phyloP scores from a whole-genome alignment of 176 grass and related monocot genomes.

The Triticum monococcum region DNA sequence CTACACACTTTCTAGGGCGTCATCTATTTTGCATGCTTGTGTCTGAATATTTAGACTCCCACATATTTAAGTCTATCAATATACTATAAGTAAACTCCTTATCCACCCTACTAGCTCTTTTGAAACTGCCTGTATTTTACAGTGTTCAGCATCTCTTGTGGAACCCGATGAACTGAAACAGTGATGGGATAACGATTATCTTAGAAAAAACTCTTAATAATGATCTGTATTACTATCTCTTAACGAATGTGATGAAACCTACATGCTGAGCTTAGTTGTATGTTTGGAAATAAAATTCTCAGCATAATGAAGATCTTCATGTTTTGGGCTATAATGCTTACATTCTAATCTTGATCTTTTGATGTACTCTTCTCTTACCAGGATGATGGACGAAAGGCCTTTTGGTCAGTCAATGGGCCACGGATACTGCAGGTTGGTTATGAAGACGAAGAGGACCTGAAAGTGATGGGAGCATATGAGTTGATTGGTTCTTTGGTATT shows the following conservation, averaged over 20 bases:
- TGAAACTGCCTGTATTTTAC: no score
- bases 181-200: not conserved
- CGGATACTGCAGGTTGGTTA: conserved; percentile 87
- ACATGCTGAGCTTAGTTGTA: not conserved
- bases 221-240: not conserved
- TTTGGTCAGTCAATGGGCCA: conserved; percentile 91
- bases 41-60: no score
- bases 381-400: conserved; percentile 74
- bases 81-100: no score
- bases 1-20: not conserved
- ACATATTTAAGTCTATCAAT: no score
- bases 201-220: not conserved
- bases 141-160: not conserved
- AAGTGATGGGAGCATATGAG: conserved; percentile 96
- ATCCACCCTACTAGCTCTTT: no score
- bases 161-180: not conserved
- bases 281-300: not conserved
- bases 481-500: conserved; percentile 94
- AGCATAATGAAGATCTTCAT: not conserved
- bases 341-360: not conserved
- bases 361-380: conserved; percentile 27
- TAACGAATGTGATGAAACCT: not conserved
- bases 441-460: conserved; percentile 84
- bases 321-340: not conserved
- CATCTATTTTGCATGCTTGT: not conserved